phyloP scores from a whole-genome alignment of 1,284 basidiomycete species.

The Rhodotorula sp. region DNA sequence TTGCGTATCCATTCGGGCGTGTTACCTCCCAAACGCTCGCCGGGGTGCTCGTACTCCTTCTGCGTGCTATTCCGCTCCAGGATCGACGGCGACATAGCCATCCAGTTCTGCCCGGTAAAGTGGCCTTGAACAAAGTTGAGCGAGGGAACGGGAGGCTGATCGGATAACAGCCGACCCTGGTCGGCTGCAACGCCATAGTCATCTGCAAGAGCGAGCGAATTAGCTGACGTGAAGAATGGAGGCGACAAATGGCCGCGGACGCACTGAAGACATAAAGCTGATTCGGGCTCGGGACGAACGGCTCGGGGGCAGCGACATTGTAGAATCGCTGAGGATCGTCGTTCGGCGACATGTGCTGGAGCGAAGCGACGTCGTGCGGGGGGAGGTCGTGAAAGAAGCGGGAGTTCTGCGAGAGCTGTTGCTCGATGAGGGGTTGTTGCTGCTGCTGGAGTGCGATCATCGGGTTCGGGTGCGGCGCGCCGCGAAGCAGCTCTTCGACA shows the following conservation, averaged over 20 bases:
- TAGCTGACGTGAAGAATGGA: background rate
- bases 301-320: background rate
- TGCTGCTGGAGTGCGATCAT: background rate
- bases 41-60: background rate
- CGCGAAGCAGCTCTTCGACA: background rate
- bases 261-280: slow-evolving; percentile 24
- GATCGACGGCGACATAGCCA: background rate
- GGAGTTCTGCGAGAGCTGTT: background rate
- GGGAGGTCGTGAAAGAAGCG: slow-evolving; percentile 10
- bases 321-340: slow-evolving; percentile 4
- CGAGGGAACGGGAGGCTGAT: background rate
- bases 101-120: slow-evolving; percentile 13
- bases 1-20: background rate
- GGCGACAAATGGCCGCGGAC: background rate
- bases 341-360: background rate
- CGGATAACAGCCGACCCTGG: slow-evolving; percentile 8
- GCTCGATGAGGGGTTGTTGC: background rate
- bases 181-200: slow-evolving; percentile 9
- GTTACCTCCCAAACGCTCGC: background rate
- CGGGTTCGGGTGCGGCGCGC: background rate
- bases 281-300: background rate
- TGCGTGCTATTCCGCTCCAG: background rate
- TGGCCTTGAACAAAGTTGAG: slow-evolving; percentile 8
- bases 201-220: background rate
- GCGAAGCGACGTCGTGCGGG: background rate